Evolutionary conservation across 2,329 filamentous ascomycete species (phyloP), one percentile per base, ranked within the genome.

Genomic region (Fusarium pseudocircinatum): DNA sequence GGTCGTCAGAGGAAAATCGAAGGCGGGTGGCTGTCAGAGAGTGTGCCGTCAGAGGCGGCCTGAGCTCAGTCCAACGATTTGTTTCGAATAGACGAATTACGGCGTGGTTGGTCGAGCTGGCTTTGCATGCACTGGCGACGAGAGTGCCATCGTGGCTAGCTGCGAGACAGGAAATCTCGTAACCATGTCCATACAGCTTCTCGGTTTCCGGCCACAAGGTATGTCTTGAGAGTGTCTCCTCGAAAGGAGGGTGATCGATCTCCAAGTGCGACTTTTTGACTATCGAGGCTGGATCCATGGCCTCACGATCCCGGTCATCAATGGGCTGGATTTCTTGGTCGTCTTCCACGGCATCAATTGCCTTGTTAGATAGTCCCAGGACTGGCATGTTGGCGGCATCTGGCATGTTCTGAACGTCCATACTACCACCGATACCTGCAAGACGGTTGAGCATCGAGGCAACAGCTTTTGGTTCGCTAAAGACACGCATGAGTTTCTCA

Each of bases 161-260:
- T 16, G 95, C 93, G 22, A 97, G 89, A 42, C 94, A 93, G 4
- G 94, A 97, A 56, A 99, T 96, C 82, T 99, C 96, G 83, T 98
- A 98, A 36, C 96, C 96, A 83, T 99, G 96, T 4, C 96, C 96
- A 83, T 99, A 99, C 3, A 99, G 88, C 84, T 99, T 99, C 82
- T 99, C 96, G 12, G 90, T 90, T 80, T 99, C 96, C 7, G 96
- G 96, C 95, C 95, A 99, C 37, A 99, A 90, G 0, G 96, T 97
- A 81, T 97, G 92, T 14, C 95, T 91, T 30, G 95, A 93, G 5
- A 99, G 89, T 61, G 94, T 92, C 81, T 98, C 96, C 82, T 99
- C 96, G 40, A 94, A 88, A 0, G 96, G 96, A 16, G 96, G 95
- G 73, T 93, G 91, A 46, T 89, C 83, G 59, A 92, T 86, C 47